phyloP scores from a whole-genome alignment of 331 rosid genomes.

The Arachis monticola region DNA sequence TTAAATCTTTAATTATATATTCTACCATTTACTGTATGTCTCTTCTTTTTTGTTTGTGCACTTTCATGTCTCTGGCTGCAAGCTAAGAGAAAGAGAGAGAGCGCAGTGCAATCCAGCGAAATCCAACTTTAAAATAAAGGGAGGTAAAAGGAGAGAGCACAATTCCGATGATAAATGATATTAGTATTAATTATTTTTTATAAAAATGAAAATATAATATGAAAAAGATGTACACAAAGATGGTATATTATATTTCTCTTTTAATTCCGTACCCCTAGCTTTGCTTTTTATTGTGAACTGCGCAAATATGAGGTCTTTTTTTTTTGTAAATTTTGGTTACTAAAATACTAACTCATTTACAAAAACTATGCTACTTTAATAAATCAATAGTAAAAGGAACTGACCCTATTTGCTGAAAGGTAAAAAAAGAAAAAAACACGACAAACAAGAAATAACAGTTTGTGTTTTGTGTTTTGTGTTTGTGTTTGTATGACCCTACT shows the following conservation, averaged over 20 bases:
- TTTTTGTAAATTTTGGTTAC: background rate
- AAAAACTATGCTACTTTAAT: constrained; percentile 3
- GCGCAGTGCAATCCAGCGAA: constrained; percentile 33
- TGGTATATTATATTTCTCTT: too few species aligned
- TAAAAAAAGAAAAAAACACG: background rate
- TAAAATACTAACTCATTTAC: background rate
- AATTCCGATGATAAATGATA: too few species aligned
- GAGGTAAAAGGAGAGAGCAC: background rate
- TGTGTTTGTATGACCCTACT: constrained; percentile 14
- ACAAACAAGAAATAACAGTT: constrained; percentile 12
- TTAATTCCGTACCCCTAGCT: background rate
- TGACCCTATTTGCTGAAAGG: background rate
- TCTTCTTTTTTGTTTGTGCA: constrained; percentile 26
- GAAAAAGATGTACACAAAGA: too few species aligned
- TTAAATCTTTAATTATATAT: too few species aligned
- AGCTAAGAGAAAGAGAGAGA: constrained; percentile 8
- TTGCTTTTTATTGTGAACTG: constrained; percentile 22
- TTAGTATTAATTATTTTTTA: too few species aligned
- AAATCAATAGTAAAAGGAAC: background rate
- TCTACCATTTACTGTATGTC: background rate
- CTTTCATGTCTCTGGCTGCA: constrained; percentile 42
- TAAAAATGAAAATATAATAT: too few species aligned
- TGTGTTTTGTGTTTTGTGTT: background rate
- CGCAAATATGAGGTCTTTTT: background rate
- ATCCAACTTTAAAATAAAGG: constrained; percentile 31